These are phyloP conservation scores for Solanum chilense DNA, from an alignment of 257 asterid species.

Conservation along the genomic window DNA sequence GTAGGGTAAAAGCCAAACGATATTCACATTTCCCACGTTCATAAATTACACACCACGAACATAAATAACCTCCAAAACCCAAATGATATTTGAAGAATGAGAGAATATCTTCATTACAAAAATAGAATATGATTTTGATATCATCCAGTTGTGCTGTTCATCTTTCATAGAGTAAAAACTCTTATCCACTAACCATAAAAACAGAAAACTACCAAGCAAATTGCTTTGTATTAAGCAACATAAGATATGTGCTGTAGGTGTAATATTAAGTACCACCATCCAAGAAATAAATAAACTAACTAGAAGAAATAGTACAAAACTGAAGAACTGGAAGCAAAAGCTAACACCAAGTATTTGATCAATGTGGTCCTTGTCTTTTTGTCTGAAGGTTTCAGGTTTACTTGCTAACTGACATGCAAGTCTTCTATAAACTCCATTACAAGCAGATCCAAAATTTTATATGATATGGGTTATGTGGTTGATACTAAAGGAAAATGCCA, in stretches of 20 bases:
- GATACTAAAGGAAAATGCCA: background rate
- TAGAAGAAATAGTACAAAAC: background rate
- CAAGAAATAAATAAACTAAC: background rate
- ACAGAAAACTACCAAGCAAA: background rate
- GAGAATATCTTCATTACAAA: background rate
- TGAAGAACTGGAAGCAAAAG: background rate
- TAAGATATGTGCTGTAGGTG: background rate
- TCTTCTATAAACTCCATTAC: background rate
- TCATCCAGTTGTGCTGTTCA: background rate
- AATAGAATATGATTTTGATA: background rate
- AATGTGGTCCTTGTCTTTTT: background rate
- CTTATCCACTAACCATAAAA: background rate
- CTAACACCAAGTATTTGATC: background rate
- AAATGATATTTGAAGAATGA: background rate
- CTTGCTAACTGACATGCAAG: background rate
- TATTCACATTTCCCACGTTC: background rate
- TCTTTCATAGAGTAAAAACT: background rate
- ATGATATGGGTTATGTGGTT: background rate
- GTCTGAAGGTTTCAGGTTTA: background rate
- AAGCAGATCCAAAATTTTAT: background rate
- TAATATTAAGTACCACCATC: background rate
- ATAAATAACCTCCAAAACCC: background rate
- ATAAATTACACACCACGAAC: background rate
- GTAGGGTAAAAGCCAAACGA: background rate
- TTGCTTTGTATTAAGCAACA: background rate